Base-by-base conservation (phyloP, 768 basidiomycete species). In the Calocybe cyanea region DNA sequence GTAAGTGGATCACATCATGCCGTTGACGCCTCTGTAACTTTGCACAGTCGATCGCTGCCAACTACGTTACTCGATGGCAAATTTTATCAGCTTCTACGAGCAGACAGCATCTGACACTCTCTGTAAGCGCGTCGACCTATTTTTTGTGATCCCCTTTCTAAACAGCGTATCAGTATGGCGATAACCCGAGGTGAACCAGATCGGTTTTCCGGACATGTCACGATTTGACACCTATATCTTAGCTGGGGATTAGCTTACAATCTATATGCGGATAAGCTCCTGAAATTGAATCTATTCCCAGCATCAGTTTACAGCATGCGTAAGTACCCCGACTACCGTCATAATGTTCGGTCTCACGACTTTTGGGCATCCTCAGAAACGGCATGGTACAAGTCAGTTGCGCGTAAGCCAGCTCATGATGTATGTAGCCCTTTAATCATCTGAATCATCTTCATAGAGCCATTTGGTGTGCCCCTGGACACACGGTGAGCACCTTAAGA, bases 211-310 rank as follows among this genome's bases (percentile, higher is more conserved):
- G n/a, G n/a, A 14, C 34, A 35, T 6, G 7, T 6, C 14, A n/a
- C 34, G 34, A 14, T 35, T 18, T 35, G 13, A 35, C 7, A 6
- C 7, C 17, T 35, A 14, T n/a, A 11, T 19, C 11, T 37, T 11
- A 77, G 74, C 48, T 83, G 80, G 81, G 77, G 78, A 3, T 54
- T 82, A 21, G 63, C 76, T 9, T 85, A 86, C 63, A 84, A 85
- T 63, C 55, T 86, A 40, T 83, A 72, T 44, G 78, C 72, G 7
- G 83, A 85, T 56, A 76, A 71, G 56, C 63, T 85, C 32, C 61
- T 85, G 38, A 71, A 71, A 30, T 69, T 77, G 18, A 70, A 75
- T 37, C 59, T 85, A 13, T 78, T 85, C 63, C 75, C 76, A 4
- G 38, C 55, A 4, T 70, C 68, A 8, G 57, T 80, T 8, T 78